Conservation (phyloP, 2,329 filamentous ascomycete species). For the Zasmidium citrigriseum region DNA sequence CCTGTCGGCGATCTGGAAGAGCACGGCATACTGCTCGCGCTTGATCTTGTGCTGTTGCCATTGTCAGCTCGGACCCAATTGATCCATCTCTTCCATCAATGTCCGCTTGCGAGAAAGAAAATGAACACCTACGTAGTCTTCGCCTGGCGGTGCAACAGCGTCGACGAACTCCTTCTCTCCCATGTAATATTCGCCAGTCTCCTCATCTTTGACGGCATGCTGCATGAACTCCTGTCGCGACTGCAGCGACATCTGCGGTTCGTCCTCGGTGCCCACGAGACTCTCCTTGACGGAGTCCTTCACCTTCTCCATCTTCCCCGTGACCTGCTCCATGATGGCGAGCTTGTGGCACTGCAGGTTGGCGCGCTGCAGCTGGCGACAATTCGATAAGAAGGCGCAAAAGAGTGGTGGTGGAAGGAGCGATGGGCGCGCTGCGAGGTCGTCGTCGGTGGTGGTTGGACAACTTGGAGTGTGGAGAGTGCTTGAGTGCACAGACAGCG, state of each 20-base stretch:
- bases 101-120: background rate
- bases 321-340: slow-evolving; percentile 56
- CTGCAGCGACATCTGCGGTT: slow-evolving; percentile 69
- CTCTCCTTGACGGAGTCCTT: slow-evolving; percentile 33
- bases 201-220: slow-evolving; percentile 73
- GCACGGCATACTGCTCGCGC: slow-evolving; percentile 89
- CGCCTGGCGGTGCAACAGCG: slow-evolving; percentile 79
- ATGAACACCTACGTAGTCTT: slow-evolving; percentile 73
- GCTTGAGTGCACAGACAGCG: background rate
- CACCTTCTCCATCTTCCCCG: slow-evolving; percentile 38
- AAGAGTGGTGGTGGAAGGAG: background rate
- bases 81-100: background rate
- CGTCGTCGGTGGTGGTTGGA: background rate
- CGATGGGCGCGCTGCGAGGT: background rate
- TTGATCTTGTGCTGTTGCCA: slow-evolving; percentile 86
- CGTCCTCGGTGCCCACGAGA: slow-evolving; percentile 62
- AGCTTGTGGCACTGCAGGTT: slow-evolving; percentile 33
- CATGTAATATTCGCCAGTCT: slow-evolving; percentile 77
- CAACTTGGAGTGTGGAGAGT: background rate
- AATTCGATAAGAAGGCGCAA: background rate
- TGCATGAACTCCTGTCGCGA: slow-evolving; percentile 74
- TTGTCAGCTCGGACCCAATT: slow-evolving; percentile 14
- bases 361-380: slow-evolving; percentile 9
- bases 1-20: slow-evolving; percentile 89
- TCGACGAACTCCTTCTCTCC: slow-evolving; percentile 84